Conservation (phyloP, 2,329 filamentous ascomycete species). For the Aspergillus neotritici region DNA sequence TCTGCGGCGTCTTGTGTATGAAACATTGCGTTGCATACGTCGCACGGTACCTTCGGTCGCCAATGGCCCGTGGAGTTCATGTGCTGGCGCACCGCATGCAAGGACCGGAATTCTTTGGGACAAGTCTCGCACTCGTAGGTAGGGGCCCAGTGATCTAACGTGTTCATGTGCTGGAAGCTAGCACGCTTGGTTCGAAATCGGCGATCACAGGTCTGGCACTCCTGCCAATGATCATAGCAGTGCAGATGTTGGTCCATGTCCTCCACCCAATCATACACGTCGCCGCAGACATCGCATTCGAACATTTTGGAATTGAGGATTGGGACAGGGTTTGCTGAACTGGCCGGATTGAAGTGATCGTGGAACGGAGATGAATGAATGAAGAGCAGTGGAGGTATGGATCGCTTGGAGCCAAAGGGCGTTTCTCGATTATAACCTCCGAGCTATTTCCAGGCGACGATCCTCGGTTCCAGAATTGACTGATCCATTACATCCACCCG, state of each 20-base stretch:
- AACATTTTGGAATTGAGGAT: conserved; percentile 1
- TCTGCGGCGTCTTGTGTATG: conserved; percentile 12
- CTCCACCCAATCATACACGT: conserved; percentile 5
- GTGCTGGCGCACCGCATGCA: conserved; percentile 24
- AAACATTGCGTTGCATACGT: conserved; percentile 23
- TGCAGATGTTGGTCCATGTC: conserved; percentile 18
- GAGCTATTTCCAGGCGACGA: too few species aligned
- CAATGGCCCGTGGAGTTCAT: conserved; percentile 28
- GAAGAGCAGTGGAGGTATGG: too few species aligned
- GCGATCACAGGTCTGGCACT: conserved; percentile 21
- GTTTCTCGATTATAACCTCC: too few species aligned
- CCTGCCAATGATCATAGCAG: conserved; percentile 18
- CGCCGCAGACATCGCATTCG: conserved; percentile 13
- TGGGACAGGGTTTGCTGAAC: too few species aligned
- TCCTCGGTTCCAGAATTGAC: too few species aligned
- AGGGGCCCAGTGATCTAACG: not conserved
- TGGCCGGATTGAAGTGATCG: too few species aligned
- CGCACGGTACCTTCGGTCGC: conserved; percentile 19
- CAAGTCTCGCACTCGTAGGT: conserved; percentile 28
- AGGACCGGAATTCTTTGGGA: conserved; percentile 16
- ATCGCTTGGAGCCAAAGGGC: too few species aligned
- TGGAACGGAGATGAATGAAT: too few species aligned
- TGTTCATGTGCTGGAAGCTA: conserved; percentile 20
- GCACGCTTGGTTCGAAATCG: conserved; percentile 10
- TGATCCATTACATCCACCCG: too few species aligned